phyloP scores from a whole-genome alignment of 2,329 filamentous ascomycete genomes.

The Scedosporium apiospermum region DNA sequence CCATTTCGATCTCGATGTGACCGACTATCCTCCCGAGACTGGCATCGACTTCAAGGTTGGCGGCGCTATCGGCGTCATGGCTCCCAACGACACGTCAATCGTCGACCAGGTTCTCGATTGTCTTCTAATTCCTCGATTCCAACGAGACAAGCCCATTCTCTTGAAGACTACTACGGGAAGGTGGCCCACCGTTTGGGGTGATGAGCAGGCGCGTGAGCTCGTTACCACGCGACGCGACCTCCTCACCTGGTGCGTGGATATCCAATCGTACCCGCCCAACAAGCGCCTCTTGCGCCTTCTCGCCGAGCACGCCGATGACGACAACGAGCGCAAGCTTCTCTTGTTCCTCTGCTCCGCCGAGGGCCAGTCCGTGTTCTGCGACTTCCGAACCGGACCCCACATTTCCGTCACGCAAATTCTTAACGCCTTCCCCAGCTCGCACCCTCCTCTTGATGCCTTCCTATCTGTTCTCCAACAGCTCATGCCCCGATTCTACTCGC shows the following conservation, averaged over 20 bases:
- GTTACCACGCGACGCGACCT: conserved; percentile 83
- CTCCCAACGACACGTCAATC: conserved; percentile 66
- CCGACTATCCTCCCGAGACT: conserved; percentile 81
- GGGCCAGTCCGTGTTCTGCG: conserved; percentile 87
- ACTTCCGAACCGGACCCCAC: conserved; percentile 82
- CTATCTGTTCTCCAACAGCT: conserved; percentile 74
- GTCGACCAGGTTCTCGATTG: conserved; percentile 81
- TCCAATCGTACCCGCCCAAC: conserved; percentile 85
- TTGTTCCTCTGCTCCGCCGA: conserved; percentile 79
- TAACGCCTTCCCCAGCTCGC: conserved; percentile 82
- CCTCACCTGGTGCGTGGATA: conserved; percentile 91
- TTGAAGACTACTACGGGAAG: conserved; percentile 72
- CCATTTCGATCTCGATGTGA: conserved; percentile 95
- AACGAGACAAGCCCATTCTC: conserved; percentile 74
- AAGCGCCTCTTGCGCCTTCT: conserved; percentile 79
- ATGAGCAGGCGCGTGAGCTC: conserved; percentile 76
- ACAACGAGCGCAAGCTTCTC: conserved; percentile 82
- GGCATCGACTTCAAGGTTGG: conserved; percentile 90
- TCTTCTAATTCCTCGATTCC: conserved; percentile 68
- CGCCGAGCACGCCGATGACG: conserved; percentile 71
- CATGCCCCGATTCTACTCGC: conserved; percentile 97
- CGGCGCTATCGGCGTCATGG: conserved; percentile 86
- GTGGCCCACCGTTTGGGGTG: conserved; percentile 98
- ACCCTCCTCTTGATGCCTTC: conserved; percentile 75
- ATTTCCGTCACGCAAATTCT: conserved; percentile 80